phyloP scores from a whole-genome alignment of 257 asterid genomes.

The Lavandula angustifolia region DNA sequence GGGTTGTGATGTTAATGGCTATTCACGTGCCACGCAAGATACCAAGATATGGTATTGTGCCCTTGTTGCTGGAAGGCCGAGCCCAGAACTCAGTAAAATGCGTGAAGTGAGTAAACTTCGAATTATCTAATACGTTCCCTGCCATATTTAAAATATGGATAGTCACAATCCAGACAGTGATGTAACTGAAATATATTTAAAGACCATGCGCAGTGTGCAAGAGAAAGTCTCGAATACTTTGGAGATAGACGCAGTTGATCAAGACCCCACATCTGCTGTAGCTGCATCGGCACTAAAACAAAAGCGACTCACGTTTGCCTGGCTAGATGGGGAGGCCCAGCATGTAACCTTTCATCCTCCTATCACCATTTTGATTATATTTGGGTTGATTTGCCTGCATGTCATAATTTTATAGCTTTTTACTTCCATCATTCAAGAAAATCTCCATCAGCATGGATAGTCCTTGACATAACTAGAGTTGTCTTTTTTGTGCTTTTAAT shows the following conservation, averaged over 20 bases:
- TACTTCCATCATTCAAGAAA: slow-evolving; percentile 1
- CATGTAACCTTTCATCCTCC: slow-evolving; percentile 49
- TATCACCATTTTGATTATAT: slow-evolving; percentile 18
- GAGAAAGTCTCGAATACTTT: slow-evolving; percentile 53
- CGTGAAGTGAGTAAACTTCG: slow-evolving; percentile 66
- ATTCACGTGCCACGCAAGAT: slow-evolving; percentile 84
- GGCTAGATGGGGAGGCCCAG: slow-evolving; percentile 98
- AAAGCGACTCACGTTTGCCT: slow-evolving; percentile 79
- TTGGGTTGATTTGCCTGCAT: slow-evolving; percentile 21
- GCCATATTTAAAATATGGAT: not conserved
- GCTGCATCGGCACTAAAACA: slow-evolving; percentile 66
- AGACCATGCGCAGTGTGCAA: slow-evolving; percentile 93
- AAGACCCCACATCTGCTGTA: slow-evolving; percentile 50
- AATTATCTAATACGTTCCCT: not conserved
- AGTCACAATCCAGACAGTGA: slow-evolving; percentile 26
- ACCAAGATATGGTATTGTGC: slow-evolving; percentile 92
- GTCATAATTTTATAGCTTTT: not conserved
- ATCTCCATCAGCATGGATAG: not conserved
- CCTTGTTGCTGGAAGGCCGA: slow-evolving; percentile 81
- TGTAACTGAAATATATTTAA: slow-evolving; percentile 46
- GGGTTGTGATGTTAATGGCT: slow-evolving; percentile 87
- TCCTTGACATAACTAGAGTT: not conserved
- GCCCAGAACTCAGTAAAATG: slow-evolving; percentile 88
- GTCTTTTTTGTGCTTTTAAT: slow-evolving; percentile 10
- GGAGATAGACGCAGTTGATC: slow-evolving; percentile 48